Conservation (phyloP, 1,284 basidiomycete species). For the Mycena sp. region DNA sequence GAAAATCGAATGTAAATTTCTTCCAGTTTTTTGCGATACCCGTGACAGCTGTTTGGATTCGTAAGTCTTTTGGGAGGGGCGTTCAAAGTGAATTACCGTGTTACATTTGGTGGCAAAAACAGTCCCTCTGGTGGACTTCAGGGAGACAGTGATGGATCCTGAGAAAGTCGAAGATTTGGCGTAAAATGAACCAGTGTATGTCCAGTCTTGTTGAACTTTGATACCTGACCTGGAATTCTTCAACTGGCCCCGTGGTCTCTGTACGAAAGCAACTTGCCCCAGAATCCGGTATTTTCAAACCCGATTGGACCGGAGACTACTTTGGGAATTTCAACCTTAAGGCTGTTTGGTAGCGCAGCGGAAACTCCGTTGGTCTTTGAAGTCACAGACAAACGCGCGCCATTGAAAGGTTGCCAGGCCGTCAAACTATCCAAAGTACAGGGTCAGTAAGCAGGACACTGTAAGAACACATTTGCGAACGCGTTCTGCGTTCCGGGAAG, state of each 20-base stretch:
- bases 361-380: conserved; percentile 63
- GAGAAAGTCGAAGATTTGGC: conserved; percentile 53
- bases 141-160: conserved; percentile 43
- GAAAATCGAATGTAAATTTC: conserved; percentile 58
- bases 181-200: conserved; percentile 73
- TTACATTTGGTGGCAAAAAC: conserved; percentile 35
- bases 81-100: not conserved
- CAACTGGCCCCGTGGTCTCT: not conserved
- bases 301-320: conserved; percentile 58
- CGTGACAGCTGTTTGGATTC: conserved; percentile 5
- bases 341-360: conserved; percentile 67
- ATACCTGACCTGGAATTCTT: conserved; percentile 56
- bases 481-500: conserved; percentile 52
- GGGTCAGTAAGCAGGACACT: conserved; percentile 43
- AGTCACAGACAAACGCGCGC: conserved; percentile 61
- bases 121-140: conserved; percentile 44
- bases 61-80: not conserved
- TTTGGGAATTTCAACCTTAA: conserved; percentile 60
- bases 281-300: conserved; percentile 69
- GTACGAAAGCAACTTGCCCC: conserved; percentile 49
- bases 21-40: conserved; percentile 57
- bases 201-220: conserved; percentile 64
- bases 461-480: conserved; percentile 38
- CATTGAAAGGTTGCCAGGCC: conserved; percentile 66
- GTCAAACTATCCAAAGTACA: conserved; percentile 54